Evolutionary conservation across 129 eudicot genomes (phyloP), one percentile per base, ranked within the genome.

Genomic region (Lonicera japonica): DNA sequence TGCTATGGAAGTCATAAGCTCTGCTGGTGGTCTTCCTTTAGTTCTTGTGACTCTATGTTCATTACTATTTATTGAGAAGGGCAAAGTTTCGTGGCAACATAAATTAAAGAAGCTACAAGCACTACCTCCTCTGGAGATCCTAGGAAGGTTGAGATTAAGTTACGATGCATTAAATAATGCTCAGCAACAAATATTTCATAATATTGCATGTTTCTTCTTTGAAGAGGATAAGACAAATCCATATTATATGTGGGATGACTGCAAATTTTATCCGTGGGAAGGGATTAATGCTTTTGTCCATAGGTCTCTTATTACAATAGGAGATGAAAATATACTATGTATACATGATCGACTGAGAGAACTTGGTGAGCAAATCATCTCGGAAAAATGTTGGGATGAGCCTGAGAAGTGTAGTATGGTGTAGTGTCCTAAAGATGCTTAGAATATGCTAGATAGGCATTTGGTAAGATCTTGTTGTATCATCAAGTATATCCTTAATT

Each of bases 281-380:
- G n/a, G n/a, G n/a, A n/a, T n/a, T n/a, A n/a, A n/a, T n/a, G n/a
- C n/a, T n/a, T n/a, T n/a, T n/a, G n/a, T n/a, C n/a, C n/a, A n/a
- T n/a, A n/a, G n/a, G n/a, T n/a, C n/a, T n/a, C n/a, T n/a, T n/a
- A n/a, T n/a, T n/a, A n/a, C n/a, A n/a, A n/a, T n/a, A n/a, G n/a
- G 29, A 16, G 70, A 52, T 36, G 70, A 39, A 0, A 57, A 54
- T 54, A 40, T 1, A 18, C 34, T 66, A 59, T 53, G 39, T 21
- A 66, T 66, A 61, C 70, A 66, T 54, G 70, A 53, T 39, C 70
- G 54, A 18, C 29, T 66, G 2, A 34, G 70, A 55, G 70, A 66
- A 21, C 53, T 66, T 52, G 70, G 70, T 50, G 54, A 61, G 53
- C 61, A 66, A 21, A 66, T 66, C 54, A 61, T 66, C 36, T 0